phyloP scores from a whole-genome alignment of 352 stramenopile species.

The Thalassiosira hispida region DNA sequence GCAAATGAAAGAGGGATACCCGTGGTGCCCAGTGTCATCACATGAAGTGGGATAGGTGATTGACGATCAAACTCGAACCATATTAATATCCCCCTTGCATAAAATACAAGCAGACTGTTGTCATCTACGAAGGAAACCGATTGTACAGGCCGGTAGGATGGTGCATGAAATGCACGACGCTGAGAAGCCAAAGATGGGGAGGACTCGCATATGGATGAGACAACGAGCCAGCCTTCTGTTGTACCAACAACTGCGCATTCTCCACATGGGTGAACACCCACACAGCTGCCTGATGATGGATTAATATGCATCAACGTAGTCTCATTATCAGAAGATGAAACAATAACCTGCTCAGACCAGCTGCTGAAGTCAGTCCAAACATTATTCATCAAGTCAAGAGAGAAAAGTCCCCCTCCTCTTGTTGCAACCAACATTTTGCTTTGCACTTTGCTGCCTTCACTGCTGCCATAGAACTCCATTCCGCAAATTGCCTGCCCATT shows the following conservation, averaged over 20 bases:
- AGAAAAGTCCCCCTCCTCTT: constrained; percentile 51
- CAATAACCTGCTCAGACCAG: constrained; percentile 47
- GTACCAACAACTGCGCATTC: constrained; percentile 55
- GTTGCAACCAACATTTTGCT: constrained; percentile 57
- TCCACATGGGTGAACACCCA: constrained; percentile 39
- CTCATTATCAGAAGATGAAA: constrained; percentile 23
- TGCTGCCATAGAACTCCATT: constrained; percentile 52
- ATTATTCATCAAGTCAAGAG: constrained; percentile 34
- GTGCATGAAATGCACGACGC: constrained; percentile 24
- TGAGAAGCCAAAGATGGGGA: constrained; percentile 12
- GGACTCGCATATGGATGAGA: constrained; percentile 14
- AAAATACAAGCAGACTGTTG: constrained; percentile 62
- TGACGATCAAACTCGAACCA: constrained; percentile 32
- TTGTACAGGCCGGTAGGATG: constrained; percentile 45
- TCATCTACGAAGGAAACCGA: constrained; percentile 55
- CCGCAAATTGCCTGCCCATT: constrained; percentile 61
- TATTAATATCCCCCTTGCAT: constrained; percentile 54
- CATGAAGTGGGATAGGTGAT: constrained; percentile 14
- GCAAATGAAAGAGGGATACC: constrained; percentile 61
- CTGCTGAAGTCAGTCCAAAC: constrained; percentile 44
- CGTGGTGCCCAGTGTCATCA: constrained; percentile 43
- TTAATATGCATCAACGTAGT: constrained; percentile 30
- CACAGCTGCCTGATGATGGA: constrained; percentile 48
- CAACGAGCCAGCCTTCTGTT: constrained; percentile 56
- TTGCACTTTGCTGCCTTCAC: neutral